Evolutionary conservation across 176 grass and related monocot species (phyloP), one percentile per base, ranked within the genome.

Genomic region (Musa acuminata): DNA sequence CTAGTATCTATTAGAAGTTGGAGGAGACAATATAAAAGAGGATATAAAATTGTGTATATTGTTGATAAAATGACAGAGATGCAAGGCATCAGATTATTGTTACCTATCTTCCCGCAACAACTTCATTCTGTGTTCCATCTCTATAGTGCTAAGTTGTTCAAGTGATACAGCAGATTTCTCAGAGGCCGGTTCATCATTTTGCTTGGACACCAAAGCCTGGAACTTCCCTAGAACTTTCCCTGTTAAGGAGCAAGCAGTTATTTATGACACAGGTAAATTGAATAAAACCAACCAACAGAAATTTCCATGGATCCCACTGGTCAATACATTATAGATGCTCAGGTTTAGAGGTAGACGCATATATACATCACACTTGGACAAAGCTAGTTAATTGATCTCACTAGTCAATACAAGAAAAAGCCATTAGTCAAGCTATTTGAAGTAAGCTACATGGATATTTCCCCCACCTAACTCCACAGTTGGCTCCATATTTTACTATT

Each of bases 61-160:
- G 55, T n/a, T 62, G 26, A 62, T 10, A 65, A 17, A 70, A 55
- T 3, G 79, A 84, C 60, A 24, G 64, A 55, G 11, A 23, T 51
- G 19, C n/a, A 13, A 24, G 24, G 51, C 72, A 59, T 72, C 64
- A 60, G 16, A 72, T 85, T 16, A 43, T 13, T 79, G 3, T 81
- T 90, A 92, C 94, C 94, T 91, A 72, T 97, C 90, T 78, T 97
- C 93, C 80, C 86, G 67, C 79, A 97, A 87, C 52, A 97, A 84
- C 83, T 97, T 97, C 78, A 97, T 88, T 49, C 94, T 86, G 4
- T 51, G 78, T 54, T 85, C 82, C 77, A 97, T 90, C 81, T 97
- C 94, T 22, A 55, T 82, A 59, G 80, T 62, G 77, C 87, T 93
- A 20, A 97, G 87, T 72, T 97, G 94, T 76, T 97, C 90, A 66